Base-by-base conservation (phyloP, 306 rosid species). In the Astragalus glycyphyllos region DNA sequence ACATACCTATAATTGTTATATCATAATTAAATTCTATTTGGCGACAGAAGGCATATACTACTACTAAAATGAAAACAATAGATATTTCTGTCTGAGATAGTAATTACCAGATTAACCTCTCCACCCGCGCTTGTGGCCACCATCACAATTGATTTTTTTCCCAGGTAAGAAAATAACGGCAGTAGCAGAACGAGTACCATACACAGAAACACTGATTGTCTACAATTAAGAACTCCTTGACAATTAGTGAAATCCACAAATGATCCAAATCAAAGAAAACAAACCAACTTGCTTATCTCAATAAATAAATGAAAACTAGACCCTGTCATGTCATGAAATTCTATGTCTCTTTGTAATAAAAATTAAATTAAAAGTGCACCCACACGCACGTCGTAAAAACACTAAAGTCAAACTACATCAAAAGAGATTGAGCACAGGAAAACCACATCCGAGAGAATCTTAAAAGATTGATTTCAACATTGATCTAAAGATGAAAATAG, bases 101-200 rank as follows among this genome's bases (percentile, higher is more conserved):
- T 12, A 65, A 61, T 46, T 61, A 45, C 74, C 8, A 37, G 37
- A 12, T 65, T 26, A 47, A n/a, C n/a, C 20, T 47, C 32, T 56
- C 51, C 20, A 15, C 66, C 66, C 48, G n/a, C 13, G 53, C 54
- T 10, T 23, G 8, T 14, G 8, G 34, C 57, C 38, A 74, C 13
- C 38, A 11, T 29, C 53, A 35, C 64, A 53, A 46, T 48, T 13
- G 35, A 16, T 2, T 62, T 56, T 73, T 8, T 20, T 20, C 23
- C 23, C 72, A 7, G 38, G 10, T 32, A 17, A 8, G 13, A 35
- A 23, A 68, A 47, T 10, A 0, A 23, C 45, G 13, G 40, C 35
- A 40, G 38, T 20, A 20, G 23, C 23, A 20, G 23, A 6, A 38
- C 26, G 1, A 20, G 23, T 38, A 38, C 26, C 50, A 50, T 9